phyloP scores from a whole-genome alignment of 371 early-diverging fungal species.

The Syncephalastrum sp. region DNA sequence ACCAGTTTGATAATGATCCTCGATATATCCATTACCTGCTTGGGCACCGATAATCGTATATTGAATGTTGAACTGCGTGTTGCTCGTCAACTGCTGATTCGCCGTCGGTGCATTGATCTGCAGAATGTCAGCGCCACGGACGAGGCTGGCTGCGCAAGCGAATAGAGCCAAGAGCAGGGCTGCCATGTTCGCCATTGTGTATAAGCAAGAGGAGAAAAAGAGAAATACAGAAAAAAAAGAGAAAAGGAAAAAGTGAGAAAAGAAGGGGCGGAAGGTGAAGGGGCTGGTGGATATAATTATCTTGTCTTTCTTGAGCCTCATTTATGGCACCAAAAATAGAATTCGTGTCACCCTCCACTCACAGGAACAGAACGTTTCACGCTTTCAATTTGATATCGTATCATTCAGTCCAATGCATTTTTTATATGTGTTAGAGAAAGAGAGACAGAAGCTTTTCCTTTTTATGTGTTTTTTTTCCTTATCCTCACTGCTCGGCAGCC shows the following conservation, averaged over 20 bases:
- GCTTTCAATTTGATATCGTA: neutral
- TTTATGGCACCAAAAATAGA: neutral
- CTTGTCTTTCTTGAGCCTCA: constrained; percentile 6
- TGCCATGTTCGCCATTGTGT: neutral
- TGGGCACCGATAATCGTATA: constrained; percentile 28
- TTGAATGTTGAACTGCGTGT: constrained; percentile 12
- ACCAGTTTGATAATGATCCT: too few species aligned
- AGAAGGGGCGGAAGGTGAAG: neutral
- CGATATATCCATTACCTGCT: constrained; percentile 15
- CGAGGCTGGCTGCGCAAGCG: neutral
- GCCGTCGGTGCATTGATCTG: constrained; percentile 12
- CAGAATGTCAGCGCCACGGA: constrained; percentile 3
- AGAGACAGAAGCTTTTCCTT: constrained; percentile 2
- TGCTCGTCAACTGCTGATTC: constrained; percentile 16
- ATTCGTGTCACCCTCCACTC: neutral
- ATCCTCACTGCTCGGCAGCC: constrained; percentile 11
- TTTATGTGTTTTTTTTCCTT: too few species aligned
- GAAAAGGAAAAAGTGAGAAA: constrained; percentile 5
- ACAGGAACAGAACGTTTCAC: constrained; percentile 1
- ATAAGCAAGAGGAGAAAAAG: neutral
- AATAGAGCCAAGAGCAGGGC: neutral
- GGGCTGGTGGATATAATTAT: constrained; percentile 1
- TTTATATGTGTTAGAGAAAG: constrained; percentile 7
- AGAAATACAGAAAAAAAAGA: neutral
- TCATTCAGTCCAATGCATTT: constrained; percentile 5